A percentile compares a stretch with the other conserved stretches of the same genome.
phyloP scores from a whole-genome alignment of 805 yeast species.

The Yarrowia sp. region DNA sequence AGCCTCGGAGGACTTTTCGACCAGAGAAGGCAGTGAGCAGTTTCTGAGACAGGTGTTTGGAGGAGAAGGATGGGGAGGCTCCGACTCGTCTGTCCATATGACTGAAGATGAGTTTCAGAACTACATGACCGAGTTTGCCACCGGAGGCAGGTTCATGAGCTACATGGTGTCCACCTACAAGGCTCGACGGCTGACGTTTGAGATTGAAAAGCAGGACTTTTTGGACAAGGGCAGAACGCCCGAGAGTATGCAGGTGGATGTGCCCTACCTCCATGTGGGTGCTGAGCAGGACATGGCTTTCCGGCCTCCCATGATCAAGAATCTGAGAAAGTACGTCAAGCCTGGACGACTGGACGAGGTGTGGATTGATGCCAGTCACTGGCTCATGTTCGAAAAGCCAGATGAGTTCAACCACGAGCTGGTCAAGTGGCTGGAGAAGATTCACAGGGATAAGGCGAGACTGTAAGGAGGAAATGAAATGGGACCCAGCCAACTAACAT shows the following conservation, averaged over 20 bases:
- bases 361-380: slow-evolving; percentile 30
- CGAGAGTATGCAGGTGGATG: slow-evolving; percentile 25
- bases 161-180: slow-evolving; percentile 33
- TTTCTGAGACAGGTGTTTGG: slow-evolving; percentile 22
- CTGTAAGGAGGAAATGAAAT: background rate
- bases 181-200: slow-evolving; percentile 35
- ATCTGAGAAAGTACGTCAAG: slow-evolving; percentile 5
- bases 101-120: slow-evolving; percentile 33
- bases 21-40: slow-evolving; percentile 5
- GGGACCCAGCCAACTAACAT: too few relatives aligned
- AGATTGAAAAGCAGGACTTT: slow-evolving; percentile 36
- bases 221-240: slow-evolving; percentile 9
- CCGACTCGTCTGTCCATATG: background rate
- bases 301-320: slow-evolving; percentile 25
- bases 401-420: slow-evolving; percentile 18
- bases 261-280: slow-evolving; percentile 31
- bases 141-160: slow-evolving; percentile 23
- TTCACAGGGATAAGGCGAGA: background rate
- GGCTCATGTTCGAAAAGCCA: slow-evolving; percentile 17
- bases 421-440: slow-evolving; percentile 17
- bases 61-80: background rate
- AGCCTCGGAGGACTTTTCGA: slow-evolving; percentile 11
- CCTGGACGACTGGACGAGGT: slow-evolving; percentile 10
- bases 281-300: slow-evolving; percentile 36
- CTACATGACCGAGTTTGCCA: slow-evolving; percentile 35